A percentile compares a stretch with the other conserved stretches of the same genome.
phyloP scores from a whole-genome alignment of 345 rosid genomes.

The Linum usitatissimum region DNA sequence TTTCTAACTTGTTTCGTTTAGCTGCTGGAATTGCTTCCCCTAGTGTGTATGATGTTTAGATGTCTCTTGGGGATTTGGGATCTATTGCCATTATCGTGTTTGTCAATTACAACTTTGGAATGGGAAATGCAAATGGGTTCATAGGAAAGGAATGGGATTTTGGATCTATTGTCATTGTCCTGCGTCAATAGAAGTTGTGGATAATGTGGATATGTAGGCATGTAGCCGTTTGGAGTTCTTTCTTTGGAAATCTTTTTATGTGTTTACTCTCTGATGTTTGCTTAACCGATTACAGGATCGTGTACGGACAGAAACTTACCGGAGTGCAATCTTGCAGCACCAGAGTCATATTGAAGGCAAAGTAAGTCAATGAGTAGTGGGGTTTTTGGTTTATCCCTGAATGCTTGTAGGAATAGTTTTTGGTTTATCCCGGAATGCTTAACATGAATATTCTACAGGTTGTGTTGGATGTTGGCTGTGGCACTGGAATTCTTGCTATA shows the following conservation, averaged over 20 bases:
- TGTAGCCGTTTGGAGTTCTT: not conserved
- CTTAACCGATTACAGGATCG: constrained; percentile 47
- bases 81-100: not conserved
- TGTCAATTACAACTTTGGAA: not conserved
- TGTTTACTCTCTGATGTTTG: constrained; percentile 1
- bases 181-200: too few relatives aligned
- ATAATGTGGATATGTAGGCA: too few relatives aligned
- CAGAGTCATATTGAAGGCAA: constrained; percentile 76
- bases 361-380: constrained; percentile 34
- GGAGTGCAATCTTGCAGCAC: constrained; percentile 75
- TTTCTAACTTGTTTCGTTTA: not conserved
- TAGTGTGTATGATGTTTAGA: not conserved
- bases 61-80: not conserved
- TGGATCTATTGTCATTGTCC: too few relatives aligned
- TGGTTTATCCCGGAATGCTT: constrained; percentile 10
- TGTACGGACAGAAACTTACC: constrained; percentile 70
- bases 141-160: not conserved
- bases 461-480: constrained; percentile 98
- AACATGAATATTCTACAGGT: constrained; percentile 40
- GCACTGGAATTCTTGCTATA: constrained; percentile 94
- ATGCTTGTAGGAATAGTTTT: not conserved
- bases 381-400: not conserved
- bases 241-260: not conserved
- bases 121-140: not conserved
- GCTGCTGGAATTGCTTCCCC: not conserved